These are phyloP conservation scores for Amylocystis lapponica DNA, from an alignment of 768 basidiomycete genomes.

Conservation along the genomic window DNA sequence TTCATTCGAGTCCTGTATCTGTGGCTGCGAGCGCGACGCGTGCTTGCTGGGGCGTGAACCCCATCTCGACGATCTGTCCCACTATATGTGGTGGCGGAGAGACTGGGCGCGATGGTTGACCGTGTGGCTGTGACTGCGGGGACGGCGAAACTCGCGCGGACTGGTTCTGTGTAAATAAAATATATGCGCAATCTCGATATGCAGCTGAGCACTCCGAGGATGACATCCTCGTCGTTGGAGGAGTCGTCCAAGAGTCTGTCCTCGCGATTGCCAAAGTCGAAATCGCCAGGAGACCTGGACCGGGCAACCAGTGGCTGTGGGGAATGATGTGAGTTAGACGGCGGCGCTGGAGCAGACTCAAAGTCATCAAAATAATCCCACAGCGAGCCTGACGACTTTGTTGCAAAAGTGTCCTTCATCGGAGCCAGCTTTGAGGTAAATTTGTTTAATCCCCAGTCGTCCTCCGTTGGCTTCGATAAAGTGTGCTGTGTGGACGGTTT, in stretches of 20 bases:
- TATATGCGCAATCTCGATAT: no score
- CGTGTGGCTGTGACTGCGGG: conserved; percentile 9
- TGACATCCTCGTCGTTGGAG: conserved; percentile 56
- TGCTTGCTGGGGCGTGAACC: conserved; percentile 77
- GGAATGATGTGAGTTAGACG: conserved; percentile 6
- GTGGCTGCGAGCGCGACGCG: conserved; percentile 70
- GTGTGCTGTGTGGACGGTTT: no score
- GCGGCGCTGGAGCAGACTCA: conserved; percentile 11
- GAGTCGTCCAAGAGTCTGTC: conserved; percentile 30
- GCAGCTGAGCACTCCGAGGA: conserved; percentile 62
- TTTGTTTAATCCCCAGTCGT: no score
- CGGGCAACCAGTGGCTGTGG: conserved; percentile 8
- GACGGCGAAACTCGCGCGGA: conserved; percentile 11
- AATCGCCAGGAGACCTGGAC: conserved; percentile 38
- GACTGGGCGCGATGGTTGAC: conserved; percentile 17
- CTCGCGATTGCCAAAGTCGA: conserved; percentile 57
- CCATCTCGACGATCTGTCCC: conserved; percentile 94
- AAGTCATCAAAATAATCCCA: conserved; percentile 47
- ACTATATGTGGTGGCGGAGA: conserved; percentile 87
- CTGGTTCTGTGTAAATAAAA: no score
- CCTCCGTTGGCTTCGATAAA: no score
- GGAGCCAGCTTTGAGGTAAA: no score
- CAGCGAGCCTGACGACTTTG: no score
- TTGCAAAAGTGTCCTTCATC: no score
- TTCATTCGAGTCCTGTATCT: conserved; percentile 59